Base-by-base conservation (phyloP, 2,329 filamentous ascomycete genomes). In the Monilinia aucupariae region DNA sequence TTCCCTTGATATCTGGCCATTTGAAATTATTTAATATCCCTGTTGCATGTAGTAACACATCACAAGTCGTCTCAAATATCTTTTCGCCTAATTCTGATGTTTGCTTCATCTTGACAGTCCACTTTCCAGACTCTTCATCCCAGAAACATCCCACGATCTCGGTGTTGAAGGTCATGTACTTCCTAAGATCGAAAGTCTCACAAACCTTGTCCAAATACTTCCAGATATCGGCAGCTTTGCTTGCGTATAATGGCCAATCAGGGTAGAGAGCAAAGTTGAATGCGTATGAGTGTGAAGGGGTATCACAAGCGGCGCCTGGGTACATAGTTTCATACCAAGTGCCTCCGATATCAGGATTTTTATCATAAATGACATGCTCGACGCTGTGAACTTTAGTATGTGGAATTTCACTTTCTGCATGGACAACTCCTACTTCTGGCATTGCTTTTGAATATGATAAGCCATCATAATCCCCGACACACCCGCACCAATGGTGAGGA, bases 261-360 rank as follows among this genome's bases (percentile, higher is more conserved):
- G 81, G 75, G 56, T 85, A 85, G 63, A 83, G 80, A 43, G 82
- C 83, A 68, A 86, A 86, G n/a, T 80, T 83, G 71, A 79, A 85
- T 34, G 68, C 68, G 55, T 71, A 71, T 8, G 65, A 64, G 53
- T 72, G 68, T 34, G 68, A 69, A 22, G 70, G 70, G 20, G 70
- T 54, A 56, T 72, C 70, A 52, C 82, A 84, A 61, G 78, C 77
- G 65, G 80, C 82, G 17, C 82, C 82, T 0, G 82, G 82, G 65
- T 85, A 85, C 76, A 75, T 68, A 60, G 80, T 79, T 65, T 79
- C 77, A 2, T 78, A 67, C 78, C 79, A 80, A 4, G 77, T 80
- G 74, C 78, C 58, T 30, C 77, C 76, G 37, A 80, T 71, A 47
- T 77, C 75, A 17, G 71, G 66, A 59, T 80, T 80, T 70, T 79